These are phyloP conservation scores for Neonectria coccinea DNA, from an alignment of 2,329 filamentous ascomycete species.

Conservation along the genomic window DNA sequence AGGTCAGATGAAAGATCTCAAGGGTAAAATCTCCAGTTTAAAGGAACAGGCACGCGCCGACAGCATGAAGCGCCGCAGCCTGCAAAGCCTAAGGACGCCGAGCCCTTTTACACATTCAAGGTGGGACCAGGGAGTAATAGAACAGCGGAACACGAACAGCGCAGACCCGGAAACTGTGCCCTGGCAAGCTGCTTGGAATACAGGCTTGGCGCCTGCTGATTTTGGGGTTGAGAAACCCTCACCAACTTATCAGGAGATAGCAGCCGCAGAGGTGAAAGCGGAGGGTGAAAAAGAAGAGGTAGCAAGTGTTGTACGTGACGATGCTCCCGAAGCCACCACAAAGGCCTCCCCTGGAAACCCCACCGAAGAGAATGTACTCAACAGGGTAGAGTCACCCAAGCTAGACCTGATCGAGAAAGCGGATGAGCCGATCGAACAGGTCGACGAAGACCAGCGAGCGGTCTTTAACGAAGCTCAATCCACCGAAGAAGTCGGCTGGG, in stretches of 20 bases:
- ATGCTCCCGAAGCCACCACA: slow-evolving; percentile 14
- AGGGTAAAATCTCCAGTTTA: slow-evolving; percentile 84
- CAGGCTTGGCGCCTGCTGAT: slow-evolving; percentile 23
- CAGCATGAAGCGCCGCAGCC: slow-evolving; percentile 79
- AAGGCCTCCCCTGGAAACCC: background rate
- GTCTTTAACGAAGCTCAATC: background rate
- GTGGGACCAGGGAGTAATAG: slow-evolving; percentile 47
- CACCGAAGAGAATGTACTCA: slow-evolving; percentile 2
- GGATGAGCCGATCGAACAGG: slow-evolving; percentile 41
- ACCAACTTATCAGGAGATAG: slow-evolving; percentile 18
- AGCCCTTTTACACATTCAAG: slow-evolving; percentile 82
- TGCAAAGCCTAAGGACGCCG: slow-evolving; percentile 79
- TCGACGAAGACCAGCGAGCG: background rate
- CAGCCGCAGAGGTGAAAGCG: slow-evolving; percentile 9
- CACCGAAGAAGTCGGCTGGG: background rate
- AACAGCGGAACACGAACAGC: slow-evolving; percentile 39
- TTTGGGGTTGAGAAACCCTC: slow-evolving; percentile 16
- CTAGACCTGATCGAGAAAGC: slow-evolving; percentile 51
- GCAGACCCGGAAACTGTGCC: slow-evolving; percentile 36
- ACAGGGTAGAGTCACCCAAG: slow-evolving; percentile 32
- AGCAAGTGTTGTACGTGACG: slow-evolving; percentile 24
- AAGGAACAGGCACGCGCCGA: slow-evolving; percentile 84
- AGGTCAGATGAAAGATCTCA: slow-evolving; percentile 86
- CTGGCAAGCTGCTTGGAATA: slow-evolving; percentile 35
- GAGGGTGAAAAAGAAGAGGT: slow-evolving; percentile 25